These are phyloP conservation scores for Aspergillus versicolor DNA, from an alignment of 2,329 filamentous ascomycete genomes.

Conservation along the genomic window DNA sequence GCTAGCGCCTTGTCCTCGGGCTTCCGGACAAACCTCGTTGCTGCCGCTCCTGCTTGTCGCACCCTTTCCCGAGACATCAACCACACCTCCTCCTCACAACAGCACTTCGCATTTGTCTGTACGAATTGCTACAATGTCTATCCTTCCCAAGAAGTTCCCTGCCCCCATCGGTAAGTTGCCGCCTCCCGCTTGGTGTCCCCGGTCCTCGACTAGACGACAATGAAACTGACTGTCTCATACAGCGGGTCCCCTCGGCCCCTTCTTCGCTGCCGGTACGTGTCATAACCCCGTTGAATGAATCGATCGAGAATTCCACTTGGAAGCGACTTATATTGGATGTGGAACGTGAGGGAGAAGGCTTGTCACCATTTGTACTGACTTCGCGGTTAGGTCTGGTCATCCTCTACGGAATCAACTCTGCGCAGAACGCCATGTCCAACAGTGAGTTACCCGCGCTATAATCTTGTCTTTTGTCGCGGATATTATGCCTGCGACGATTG, in stretches of 20 bases:
- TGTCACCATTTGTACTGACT: slow-evolving; percentile 26
- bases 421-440: slow-evolving; percentile 72
- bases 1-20: slow-evolving; percentile 21
- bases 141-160: slow-evolving; percentile 83
- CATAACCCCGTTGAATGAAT: background rate
- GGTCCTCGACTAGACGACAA: slow-evolving; percentile 9
- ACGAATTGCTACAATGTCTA: slow-evolving; percentile 64
- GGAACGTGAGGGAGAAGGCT: background rate
- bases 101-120: slow-evolving; percentile 28
- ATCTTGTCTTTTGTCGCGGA: background rate
- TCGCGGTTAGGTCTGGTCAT: slow-evolving; percentile 69
- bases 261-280: slow-evolving; percentile 87
- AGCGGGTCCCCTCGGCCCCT: slow-evolving; percentile 91
- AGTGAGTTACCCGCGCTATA: slow-evolving; percentile 57
- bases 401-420: slow-evolving; percentile 86
- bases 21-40: slow-evolving; percentile 41
- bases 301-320: background rate
- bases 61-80: slow-evolving; percentile 29
- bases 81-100: slow-evolving; percentile 21
- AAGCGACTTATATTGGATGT: background rate
- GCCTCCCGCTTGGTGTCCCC: background rate
- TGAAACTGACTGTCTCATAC: slow-evolving; percentile 35
- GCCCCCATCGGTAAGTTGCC: slow-evolving; percentile 69
- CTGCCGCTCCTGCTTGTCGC: slow-evolving; percentile 33
- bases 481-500: background rate